Evolutionary conservation across 2,329 filamentous ascomycete genomes (phyloP), one percentile per base, ranked within the genome.

Genomic region (Exophiala phaeomuriformis): DNA sequence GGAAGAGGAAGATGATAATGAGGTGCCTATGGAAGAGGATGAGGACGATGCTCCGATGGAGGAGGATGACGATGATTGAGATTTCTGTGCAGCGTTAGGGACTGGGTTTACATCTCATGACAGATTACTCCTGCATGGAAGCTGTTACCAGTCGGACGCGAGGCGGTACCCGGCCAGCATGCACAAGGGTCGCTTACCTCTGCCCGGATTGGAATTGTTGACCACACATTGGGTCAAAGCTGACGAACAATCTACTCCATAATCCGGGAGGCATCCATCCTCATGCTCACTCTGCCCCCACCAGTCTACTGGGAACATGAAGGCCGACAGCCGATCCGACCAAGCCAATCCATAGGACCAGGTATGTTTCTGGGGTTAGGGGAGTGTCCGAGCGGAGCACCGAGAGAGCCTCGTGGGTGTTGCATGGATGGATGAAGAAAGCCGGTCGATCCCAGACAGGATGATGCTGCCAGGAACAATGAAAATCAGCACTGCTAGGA

Each of bases 381-480:
- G 64, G 58, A 52, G 62, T 62, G 47, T 64, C 63, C 9, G 68
- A 64, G 62, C 79, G 72, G 64, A 89, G 83, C 48, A 73, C 75
- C 62, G 76, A 75, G 79, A 97, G 86, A 49, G 87, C 86, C 60
- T 91, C 85, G 52, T 86, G 86, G 5, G 93, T 87, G 67, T 88
- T 82, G 71, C 93, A 97, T 28, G 93, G 91, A 72, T 98, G 93
- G 63, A 97, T 79, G 70, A 95, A 96, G 70, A 91, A 96, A 47
- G 83, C 81, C 39, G 90, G 88, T 54, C 84, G 70, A 49, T 85
- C 86, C 53, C 83, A 88, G 55, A 87, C 71, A 49, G 93, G 91
- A 76, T 97, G 90, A 69, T 94, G 84, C 82, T 91, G 71, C 67
- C 57, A 63, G 64, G 12, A 41, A 41, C 3, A 41, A 41, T 4